A percentile compares a stretch with the other conserved stretches of the same genome.
Conservation (phyloP, 1,284 basidiomycete species). For the Gymnopus androsaceus region DNA sequence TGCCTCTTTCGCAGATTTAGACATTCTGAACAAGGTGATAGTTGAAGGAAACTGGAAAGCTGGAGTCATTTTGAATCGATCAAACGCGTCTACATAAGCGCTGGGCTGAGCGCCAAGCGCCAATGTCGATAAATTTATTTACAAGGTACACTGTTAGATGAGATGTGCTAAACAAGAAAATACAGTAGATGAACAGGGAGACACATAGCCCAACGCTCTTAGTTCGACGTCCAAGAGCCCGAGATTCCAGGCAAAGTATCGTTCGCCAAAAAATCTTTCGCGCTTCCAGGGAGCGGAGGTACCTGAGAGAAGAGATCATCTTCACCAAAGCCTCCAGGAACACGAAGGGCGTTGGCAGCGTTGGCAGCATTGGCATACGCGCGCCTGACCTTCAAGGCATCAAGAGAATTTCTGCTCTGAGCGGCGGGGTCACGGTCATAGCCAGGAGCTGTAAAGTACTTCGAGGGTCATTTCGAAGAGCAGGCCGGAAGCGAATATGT, state of each 20-base stretch:
- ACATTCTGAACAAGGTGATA: constrained; percentile 6
- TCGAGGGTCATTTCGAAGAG: too few relatives aligned
- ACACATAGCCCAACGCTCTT: too few relatives aligned
- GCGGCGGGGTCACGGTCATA: too few relatives aligned
- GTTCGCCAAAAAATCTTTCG: not conserved
- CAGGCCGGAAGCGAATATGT: too few relatives aligned
- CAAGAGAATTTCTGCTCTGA: not conserved
- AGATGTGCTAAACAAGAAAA: too few relatives aligned
- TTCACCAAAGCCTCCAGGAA: constrained; percentile 1
- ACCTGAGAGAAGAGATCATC: not conserved
- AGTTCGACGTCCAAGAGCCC: not conserved
- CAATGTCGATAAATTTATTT: too few relatives aligned
- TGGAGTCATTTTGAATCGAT: not conserved
- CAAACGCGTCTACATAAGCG: not conserved
- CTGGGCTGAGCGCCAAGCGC: too few relatives aligned
- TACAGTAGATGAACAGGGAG: too few relatives aligned
- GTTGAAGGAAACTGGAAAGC: not conserved
- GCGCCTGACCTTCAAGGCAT: not conserved
- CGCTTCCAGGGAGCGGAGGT: not conserved
- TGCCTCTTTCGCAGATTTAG: constrained; percentile 5
- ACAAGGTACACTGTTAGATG: too few relatives aligned
- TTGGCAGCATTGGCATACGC: not conserved
- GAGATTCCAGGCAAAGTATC: not conserved
- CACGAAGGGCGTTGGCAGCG: too few relatives aligned
- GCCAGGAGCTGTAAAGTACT: too few relatives aligned